phyloP scores from a whole-genome alignment of 2,329 filamentous ascomycete genomes.

The Trichoderma koningii region DNA sequence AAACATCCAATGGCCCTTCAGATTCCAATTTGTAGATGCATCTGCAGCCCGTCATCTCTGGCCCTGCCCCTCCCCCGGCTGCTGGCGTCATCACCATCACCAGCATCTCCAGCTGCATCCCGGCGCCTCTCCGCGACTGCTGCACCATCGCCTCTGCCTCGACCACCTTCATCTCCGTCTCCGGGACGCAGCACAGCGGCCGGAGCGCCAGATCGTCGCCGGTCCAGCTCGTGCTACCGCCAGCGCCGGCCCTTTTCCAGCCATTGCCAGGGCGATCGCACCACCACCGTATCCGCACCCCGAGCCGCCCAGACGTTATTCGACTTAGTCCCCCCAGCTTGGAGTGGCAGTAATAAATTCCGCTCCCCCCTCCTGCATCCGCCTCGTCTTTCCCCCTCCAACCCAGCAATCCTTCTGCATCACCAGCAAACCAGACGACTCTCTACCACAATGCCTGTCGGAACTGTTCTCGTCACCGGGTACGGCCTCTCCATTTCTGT shows the following conservation, averaged over 20 bases:
- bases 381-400: not conserved
- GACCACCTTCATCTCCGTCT: not conserved
- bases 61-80: slow-evolving; percentile 20
- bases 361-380: slow-evolving; percentile 18
- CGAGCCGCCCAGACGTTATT: not conserved
- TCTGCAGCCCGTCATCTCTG: not conserved
- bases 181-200: slow-evolving; percentile 3
- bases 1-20: slow-evolving; percentile 14
- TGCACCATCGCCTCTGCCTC: not conserved
- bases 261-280: slow-evolving; percentile 20
- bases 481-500: slow-evolving; percentile 46
- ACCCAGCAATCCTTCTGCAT: not conserved
- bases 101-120: not conserved
- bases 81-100: slow-evolving; percentile 7
- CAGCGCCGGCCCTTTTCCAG: not conserved
- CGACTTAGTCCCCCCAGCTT: not conserved
- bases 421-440: slow-evolving; percentile 4
- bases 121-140: not conserved
- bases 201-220: slow-evolving; percentile 19
- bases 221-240: slow-evolving; percentile 4
- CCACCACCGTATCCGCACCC: slow-evolving; percentile 23
- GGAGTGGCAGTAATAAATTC: slow-evolving; percentile 23
- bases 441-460: slow-evolving; percentile 66
- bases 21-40: not conserved
- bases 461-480: slow-evolving; percentile 91